These are phyloP conservation scores for Ceratobasidium theobromae DNA, from an alignment of 1,284 basidiomycete genomes.

Conservation along the genomic window DNA sequence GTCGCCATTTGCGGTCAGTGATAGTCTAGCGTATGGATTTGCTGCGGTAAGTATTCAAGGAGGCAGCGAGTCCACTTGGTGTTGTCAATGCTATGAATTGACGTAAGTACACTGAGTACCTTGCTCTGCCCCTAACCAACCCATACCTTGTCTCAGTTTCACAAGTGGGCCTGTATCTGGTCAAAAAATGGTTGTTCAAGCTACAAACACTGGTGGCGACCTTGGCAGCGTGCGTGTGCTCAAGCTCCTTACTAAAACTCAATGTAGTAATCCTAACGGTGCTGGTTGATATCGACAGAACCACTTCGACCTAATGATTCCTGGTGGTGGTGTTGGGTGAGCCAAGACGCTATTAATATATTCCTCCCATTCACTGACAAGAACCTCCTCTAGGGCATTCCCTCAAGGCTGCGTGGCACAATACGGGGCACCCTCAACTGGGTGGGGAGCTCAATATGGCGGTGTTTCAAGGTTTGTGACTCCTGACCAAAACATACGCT, in stretches of 20 bases:
- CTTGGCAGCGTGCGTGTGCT: slow-evolving; percentile 32
- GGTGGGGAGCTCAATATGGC: slow-evolving; percentile 34
- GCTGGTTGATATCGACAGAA: neutral
- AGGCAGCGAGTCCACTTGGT: slow-evolving; percentile 33
- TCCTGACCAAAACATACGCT: neutral
- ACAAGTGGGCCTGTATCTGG: slow-evolving; percentile 36
- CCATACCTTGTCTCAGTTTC: slow-evolving; percentile 23
- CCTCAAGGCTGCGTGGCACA: slow-evolving; percentile 33
- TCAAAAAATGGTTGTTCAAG: slow-evolving; percentile 35
- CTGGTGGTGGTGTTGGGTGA: slow-evolving; percentile 36
- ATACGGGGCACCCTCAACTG: slow-evolving; percentile 33
- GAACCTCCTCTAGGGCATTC: slow-evolving; percentile 9
- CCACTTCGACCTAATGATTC: slow-evolving; percentile 37
- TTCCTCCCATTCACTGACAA: neutral
- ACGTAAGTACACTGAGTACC: slow-evolving; percentile 22
- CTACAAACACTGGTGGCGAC: slow-evolving; percentile 37
- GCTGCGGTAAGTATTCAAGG: slow-evolving; percentile 36
- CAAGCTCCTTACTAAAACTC: no score
- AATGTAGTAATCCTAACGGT: no score
- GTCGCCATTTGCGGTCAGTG: slow-evolving; percentile 35
- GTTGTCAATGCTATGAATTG: slow-evolving; percentile 37
- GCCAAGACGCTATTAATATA: neutral
- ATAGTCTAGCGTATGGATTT: slow-evolving; percentile 35
- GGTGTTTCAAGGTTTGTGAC: slow-evolving; percentile 34
- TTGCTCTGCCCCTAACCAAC: neutral